These are phyloP conservation scores for Podosphaera xanthii DNA, from an alignment of 2,329 filamentous ascomycete genomes.

Conservation along the genomic window DNA sequence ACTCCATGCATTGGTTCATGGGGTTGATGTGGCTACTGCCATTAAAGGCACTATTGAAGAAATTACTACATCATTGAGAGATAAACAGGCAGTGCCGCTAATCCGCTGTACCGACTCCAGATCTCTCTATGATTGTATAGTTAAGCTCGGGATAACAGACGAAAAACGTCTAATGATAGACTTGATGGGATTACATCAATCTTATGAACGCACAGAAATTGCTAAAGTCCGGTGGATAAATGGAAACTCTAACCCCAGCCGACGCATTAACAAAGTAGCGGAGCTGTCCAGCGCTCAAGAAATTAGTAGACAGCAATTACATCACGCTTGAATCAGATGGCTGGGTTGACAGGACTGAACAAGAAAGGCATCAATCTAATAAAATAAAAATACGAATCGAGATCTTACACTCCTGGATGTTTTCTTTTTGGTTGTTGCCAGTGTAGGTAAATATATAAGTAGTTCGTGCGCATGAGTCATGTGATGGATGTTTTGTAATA, in stretches of 20 bases:
- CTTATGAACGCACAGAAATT: neutral
- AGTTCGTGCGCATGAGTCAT: neutral
- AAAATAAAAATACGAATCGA: neutral
- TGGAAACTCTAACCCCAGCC: neutral
- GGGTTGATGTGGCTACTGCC: constrained; percentile 2
- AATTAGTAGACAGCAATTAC: no score
- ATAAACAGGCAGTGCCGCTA: neutral
- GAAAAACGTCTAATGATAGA: constrained; percentile 1
- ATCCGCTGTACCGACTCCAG: neutral
- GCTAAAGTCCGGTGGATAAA: neutral
- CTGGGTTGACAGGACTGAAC: neutral
- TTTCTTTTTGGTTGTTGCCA: neutral
- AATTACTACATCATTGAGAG: neutral
- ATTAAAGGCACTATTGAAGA: neutral
- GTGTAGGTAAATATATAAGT: neutral
- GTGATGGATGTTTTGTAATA: no score
- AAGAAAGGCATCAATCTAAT: neutral
- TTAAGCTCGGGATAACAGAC: neutral
- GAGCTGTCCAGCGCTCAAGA: no score
- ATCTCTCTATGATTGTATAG: no score
- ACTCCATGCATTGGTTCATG: neutral
- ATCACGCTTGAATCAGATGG: no score
- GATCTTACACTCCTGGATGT: neutral
- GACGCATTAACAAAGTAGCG: no score
- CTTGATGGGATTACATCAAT: neutral